These are phyloP conservation scores for Penicillium manginii DNA, from an alignment of 495 filamentous ascomycete genomes.

Conservation along the genomic window DNA sequence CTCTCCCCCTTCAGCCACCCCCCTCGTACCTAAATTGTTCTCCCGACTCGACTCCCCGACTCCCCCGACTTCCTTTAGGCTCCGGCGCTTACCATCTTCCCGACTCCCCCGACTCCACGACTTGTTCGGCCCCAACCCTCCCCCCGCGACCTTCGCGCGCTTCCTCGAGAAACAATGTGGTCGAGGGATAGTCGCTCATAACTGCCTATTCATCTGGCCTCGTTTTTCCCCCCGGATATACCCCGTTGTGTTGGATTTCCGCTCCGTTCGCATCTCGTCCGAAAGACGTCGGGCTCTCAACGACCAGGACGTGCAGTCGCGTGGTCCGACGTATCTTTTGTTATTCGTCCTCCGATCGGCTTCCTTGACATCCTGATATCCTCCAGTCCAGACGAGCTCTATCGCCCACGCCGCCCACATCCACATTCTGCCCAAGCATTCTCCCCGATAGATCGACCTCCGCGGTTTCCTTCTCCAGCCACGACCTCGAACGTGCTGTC, in stretches of 20 bases:
- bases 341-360: too few species aligned
- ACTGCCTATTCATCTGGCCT: constrained; percentile 18
- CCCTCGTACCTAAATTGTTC: constrained; percentile 10
- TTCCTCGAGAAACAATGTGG: constrained; percentile 42
- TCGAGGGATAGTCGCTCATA: constrained; percentile 34
- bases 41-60: constrained; percentile 5
- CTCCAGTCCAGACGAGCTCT: background rate
- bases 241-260: constrained; percentile 20
- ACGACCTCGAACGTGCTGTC: background rate
- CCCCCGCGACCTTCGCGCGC: constrained; percentile 15
- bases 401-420: background rate
- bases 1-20: constrained; percentile 9
- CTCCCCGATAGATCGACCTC: constrained; percentile 2
- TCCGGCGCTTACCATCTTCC: background rate
- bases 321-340: too few species aligned
- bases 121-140: background rate
- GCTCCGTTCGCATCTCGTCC: constrained; percentile 18
- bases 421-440: constrained; percentile 6
- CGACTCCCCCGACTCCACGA: background rate
- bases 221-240: background rate
- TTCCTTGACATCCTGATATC: background rate
- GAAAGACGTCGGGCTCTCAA: constrained; percentile 5
- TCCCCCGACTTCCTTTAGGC: background rate
- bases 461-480: background rate
- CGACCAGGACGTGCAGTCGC: background rate